Evolutionary conservation across 805 yeast species (phyloP).

Genomic region (Pichia eremophila): DNA sequence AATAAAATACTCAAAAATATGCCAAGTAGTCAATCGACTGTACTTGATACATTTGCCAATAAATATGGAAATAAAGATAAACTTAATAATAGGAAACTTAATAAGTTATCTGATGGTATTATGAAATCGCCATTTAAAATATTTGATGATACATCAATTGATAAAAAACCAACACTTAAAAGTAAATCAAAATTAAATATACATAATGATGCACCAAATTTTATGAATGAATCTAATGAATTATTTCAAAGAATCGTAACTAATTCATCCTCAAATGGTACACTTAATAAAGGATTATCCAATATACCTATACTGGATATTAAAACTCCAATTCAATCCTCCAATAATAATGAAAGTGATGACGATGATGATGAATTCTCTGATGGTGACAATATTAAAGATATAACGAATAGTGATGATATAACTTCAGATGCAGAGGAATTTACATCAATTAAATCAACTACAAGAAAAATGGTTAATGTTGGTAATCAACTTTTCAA

Average conservation of each 20-base stretch:
- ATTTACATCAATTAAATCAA: constrained; percentile 14
- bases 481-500: constrained; percentile 21
- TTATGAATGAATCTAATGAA: constrained; percentile 4
- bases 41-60: constrained; percentile 25
- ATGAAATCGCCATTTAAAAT: constrained; percentile 25
- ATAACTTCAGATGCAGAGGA: constrained; percentile 24
- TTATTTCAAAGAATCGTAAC: constrained; percentile 5
- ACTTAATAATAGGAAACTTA: background rate
- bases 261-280: constrained; percentile 2
- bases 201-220: constrained; percentile 3
- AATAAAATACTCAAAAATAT: constrained; percentile 13
- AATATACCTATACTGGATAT: background rate
- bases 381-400: background rate
- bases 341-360: background rate
- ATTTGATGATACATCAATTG: constrained; percentile 13
- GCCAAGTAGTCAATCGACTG: constrained; percentile 11
- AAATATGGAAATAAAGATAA: constrained; percentile 21
- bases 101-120: background rate
- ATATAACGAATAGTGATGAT: constrained; percentile 10
- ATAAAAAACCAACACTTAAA: constrained; percentile 4
- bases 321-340: background rate
- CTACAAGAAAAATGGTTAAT: constrained; percentile 16
- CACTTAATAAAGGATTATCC: background rate
- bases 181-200: constrained; percentile 5
- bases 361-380: background rate